Evolutionary conservation across 345 rosid species (phyloP), one percentile per base, ranked within the genome.

Genomic region (Draba incana): DNA sequence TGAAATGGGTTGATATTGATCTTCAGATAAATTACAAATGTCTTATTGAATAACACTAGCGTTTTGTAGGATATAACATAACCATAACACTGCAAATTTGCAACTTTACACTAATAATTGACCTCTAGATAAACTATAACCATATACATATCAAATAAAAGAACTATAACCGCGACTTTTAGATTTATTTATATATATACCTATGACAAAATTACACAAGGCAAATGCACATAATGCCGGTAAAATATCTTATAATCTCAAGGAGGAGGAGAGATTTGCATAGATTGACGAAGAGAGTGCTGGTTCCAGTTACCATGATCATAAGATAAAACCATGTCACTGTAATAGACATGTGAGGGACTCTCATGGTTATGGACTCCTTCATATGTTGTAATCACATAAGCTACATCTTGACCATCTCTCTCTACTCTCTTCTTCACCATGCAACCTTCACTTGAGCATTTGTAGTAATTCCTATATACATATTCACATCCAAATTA

Each of bases 351-450:
- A 11, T 63, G 33, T 35, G 75, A 72, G 5, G 95, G 86, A 60
- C 78, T 84, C 38, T 81, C 85, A n/a, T 90, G 98, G 60, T 75
- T 85, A 70, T 90, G 98, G 13, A 84, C 55, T 14, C 96, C 97
- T 8, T 92, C 96, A 16, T 92, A 90, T 1, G 89, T 86, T 5
- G 98, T 92, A 12, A 92, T 84, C 39, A 92, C 98, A 62, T 80
- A 86, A 24, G 72, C 71, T 38, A 60, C 43, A 64, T 88, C 96
- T 11, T 87, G 84, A 28, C 63, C 68, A 53, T 92, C 97, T 53
- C 96, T 86, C 64, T 92, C 94, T 52, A 92, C 84, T 68, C 90
- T 83, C 77, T 92, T 90, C 88, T 90, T 90, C 79, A 92, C 98
- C 12, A 33, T 54, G 71, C 98, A 92, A 10, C 87, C 89, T 62